Base-by-base conservation (phyloP, 257 asterid genomes). In the Euphrasia confusa region DNA sequence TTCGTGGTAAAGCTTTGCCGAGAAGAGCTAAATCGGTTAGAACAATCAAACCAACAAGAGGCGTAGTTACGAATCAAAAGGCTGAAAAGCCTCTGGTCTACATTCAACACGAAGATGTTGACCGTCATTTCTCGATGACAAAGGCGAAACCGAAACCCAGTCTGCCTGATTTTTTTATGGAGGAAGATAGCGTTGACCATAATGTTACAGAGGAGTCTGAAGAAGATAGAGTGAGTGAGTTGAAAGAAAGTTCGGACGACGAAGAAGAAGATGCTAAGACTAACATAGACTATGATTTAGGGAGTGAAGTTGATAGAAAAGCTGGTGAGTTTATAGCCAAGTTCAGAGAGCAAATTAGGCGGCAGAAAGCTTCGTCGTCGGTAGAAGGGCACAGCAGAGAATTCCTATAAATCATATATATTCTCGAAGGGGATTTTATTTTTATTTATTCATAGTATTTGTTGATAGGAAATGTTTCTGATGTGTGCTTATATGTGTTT, bases 271-370 rank as follows among this genome's bases (percentile, higher is more conserved):
- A 74, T 42, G 59, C 64, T 5, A 71, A 58, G 63, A 56, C 61
- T 3, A 62, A 61, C 27, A 11, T 66, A 7, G 75, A 47, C n/a
- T 75, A 68, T 62, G 84, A 79, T 39, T 83, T 28, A 61, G 95
- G 92, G 64, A 86, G 94, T 56, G 97, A 90, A 80, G 98, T 91
- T 66, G 96, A 91, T 66, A 71, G 95, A 74, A 91, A 91, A 75
- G 98, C 96, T 21, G 96, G 78, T 6, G 96, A 91, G 79, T 91
- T 91, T 64, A 91, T 91, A 54, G 98, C 98, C 55, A 91, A 86
- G 79, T 88, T 91, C 70, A 83, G 86, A 79, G 87, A 84, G 81
- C 98, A 91, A 63, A 91, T 91, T 58, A 75, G 95, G 80, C 92
- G 78, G 63, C 98, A 91, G 72, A 86, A 86, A 75, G 62, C 75